Evolutionary conservation across 306 rosid genomes (phyloP).

Genomic region (Crataegus laevigata): DNA sequence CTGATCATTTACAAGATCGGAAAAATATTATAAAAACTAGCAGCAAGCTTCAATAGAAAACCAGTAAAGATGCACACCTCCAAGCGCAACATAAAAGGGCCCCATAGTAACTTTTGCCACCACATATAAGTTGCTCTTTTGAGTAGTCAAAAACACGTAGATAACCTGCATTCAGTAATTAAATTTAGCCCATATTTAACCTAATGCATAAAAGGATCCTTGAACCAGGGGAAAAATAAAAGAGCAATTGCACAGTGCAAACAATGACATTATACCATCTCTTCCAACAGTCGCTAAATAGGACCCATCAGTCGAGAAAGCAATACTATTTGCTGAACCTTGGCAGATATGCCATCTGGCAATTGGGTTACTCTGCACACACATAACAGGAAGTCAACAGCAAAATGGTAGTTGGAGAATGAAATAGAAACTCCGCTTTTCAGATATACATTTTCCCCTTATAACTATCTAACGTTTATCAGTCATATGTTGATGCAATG

Average conservation of each 20-base stretch:
- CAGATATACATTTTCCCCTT: not conserved
- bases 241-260: slow-evolving; percentile 2
- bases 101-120: slow-evolving; percentile 97
- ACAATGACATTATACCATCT: slow-evolving; percentile 57
- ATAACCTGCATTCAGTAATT: slow-evolving; percentile 52
- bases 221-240: not conserved
- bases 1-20: slow-evolving; percentile 5
- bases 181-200: slow-evolving; percentile 12
- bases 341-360: slow-evolving; percentile 99
- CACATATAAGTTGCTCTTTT: slow-evolving; percentile 84
- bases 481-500: not conserved
- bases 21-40: slow-evolving; percentile 1
- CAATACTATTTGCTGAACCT: slow-evolving; percentile 71
- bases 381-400: slow-evolving; percentile 2
- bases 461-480: not conserved
- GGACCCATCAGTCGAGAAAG: slow-evolving; percentile 80
- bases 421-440: not conserved
- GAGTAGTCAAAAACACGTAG: slow-evolving; percentile 86
- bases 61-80: slow-evolving; percentile 51
- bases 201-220: not conserved
- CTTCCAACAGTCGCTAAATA: slow-evolving; percentile 87
- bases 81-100: slow-evolving; percentile 95
- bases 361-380: slow-evolving; percentile 79
- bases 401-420: not conserved
- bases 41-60: slow-evolving; percentile 12